Percentiles rank a stretch among this genome's conserved stretches.
Evolutionary conservation across 352 stramenopile species (phyloP).

Genomic region (Phytophthora uliginosa): DNA sequence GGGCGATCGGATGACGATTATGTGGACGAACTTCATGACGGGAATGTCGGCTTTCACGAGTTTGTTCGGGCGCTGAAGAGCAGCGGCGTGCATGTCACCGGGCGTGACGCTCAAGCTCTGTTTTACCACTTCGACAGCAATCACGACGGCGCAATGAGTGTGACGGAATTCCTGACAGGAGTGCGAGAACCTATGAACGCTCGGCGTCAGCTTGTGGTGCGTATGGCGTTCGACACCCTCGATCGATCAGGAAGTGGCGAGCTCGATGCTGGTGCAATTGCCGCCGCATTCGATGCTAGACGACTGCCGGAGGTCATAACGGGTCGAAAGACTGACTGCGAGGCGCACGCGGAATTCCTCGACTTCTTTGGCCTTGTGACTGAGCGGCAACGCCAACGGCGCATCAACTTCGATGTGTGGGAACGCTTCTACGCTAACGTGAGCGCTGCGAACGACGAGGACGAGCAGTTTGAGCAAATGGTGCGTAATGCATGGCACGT

Average conservation of each 20-base stretch:
- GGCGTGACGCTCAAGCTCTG: slow-evolving; percentile 64
- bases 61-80: slow-evolving; percentile 82
- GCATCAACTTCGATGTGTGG: slow-evolving; percentile 71
- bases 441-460: slow-evolving; percentile 89
- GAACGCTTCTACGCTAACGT: slow-evolving; percentile 93
- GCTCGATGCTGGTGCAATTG: slow-evolving; percentile 77
- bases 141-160: slow-evolving; percentile 84
- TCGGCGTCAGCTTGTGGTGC: slow-evolving; percentile 79
- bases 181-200: slow-evolving; percentile 88
- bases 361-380: slow-evolving; percentile 78
- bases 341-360: slow-evolving; percentile 87
- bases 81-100: slow-evolving; percentile 59
- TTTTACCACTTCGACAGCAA: slow-evolving; percentile 92
- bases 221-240: slow-evolving; percentile 89
- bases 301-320: slow-evolving; percentile 88
- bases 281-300: slow-evolving; percentile 83
- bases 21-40: slow-evolving; percentile 75
- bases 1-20: slow-evolving; percentile 29
- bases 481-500: slow-evolving; percentile 90
- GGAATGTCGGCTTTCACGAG: slow-evolving; percentile 71
- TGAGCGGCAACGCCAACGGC: slow-evolving; percentile 59
- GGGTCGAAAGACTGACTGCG: slow-evolving; percentile 77
- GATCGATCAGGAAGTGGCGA: slow-evolving; percentile 84
- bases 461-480: slow-evolving; percentile 95
- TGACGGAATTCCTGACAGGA: slow-evolving; percentile 87